Percentiles rank a stretch among this genome's conserved stretches.
These are phyloP conservation scores for Zelopaecilomyces penicillatus DNA, from an alignment of 2,329 filamentous ascomycete species.

Conservation along the genomic window DNA sequence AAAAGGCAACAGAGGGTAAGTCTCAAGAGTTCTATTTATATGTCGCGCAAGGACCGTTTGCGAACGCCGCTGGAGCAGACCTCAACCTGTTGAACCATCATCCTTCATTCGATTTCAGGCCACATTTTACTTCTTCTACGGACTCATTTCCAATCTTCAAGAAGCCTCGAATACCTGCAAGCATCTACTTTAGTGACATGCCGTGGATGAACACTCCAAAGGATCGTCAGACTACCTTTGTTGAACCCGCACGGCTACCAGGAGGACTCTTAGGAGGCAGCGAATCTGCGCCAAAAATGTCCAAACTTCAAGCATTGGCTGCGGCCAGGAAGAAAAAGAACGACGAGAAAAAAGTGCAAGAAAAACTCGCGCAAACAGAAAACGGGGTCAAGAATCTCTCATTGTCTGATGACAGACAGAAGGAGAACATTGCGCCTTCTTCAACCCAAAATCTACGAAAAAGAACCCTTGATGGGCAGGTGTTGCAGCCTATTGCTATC, in stretches of 20 bases:
- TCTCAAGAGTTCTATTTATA: conserved; percentile 24
- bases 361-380: conserved; percentile 17
- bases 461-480: too few species aligned
- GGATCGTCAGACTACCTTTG: conserved; percentile 56
- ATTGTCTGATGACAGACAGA: conserved; percentile 18
- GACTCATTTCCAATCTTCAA: conserved; percentile 11
- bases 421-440: conserved; percentile 18
- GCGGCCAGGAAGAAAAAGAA: conserved; percentile 79
- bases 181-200: conserved; percentile 68
- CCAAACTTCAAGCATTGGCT: conserved; percentile 85
- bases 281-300: conserved; percentile 59
- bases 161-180: conserved; percentile 21
- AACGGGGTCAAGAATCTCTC: conserved; percentile 23
- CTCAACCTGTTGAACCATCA: conserved; percentile 11
- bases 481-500: too few species aligned
- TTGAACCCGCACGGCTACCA: conserved; percentile 45
- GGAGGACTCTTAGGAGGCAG: conserved; percentile 73
- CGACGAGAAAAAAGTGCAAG: conserved; percentile 45
- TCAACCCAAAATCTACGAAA: too few species aligned
- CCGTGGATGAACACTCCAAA: conserved; percentile 73
- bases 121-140: neutral
- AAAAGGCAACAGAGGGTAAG: conserved; percentile 37
- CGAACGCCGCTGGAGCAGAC: conserved; percentile 25
- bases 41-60: conserved; percentile 17
- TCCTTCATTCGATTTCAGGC: conserved; percentile 1